phyloP scores from a whole-genome alignment of 78 protist species.

The Dictyostelium purpureum region DNA sequence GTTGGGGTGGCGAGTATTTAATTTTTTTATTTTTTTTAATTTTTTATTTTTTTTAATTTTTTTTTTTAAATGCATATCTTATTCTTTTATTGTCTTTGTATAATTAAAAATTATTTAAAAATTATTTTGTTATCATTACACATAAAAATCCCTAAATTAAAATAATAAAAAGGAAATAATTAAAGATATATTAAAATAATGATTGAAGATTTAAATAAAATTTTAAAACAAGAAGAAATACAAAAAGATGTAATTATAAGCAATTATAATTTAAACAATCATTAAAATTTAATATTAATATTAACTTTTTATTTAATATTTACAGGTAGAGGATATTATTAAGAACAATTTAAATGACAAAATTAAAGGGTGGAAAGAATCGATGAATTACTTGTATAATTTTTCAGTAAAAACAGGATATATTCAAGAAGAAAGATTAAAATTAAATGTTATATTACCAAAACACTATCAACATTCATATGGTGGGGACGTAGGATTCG shows the following conservation, averaged over 20 bases:
- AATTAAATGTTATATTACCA: slow-evolving; percentile 22
- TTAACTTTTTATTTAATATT: not conserved
- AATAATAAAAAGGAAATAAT: no score
- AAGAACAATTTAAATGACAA: not conserved
- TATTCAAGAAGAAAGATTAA: slow-evolving; percentile 37
- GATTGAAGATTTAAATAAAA: not conserved
- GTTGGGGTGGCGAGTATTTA: no score
- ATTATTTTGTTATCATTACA: no score
- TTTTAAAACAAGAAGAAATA: not conserved
- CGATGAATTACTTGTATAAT: slow-evolving; percentile 35
- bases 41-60: no score
- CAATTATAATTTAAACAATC: no score
- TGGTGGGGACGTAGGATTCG: slow-evolving; percentile 10
- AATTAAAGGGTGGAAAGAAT: slow-evolving; percentile 46
- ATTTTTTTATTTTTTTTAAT: no score
- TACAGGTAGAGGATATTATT: not conserved
- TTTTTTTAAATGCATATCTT: no score
- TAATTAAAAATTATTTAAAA: no score
- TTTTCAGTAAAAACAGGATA: slow-evolving; percentile 6
- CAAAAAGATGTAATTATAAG: not conserved
- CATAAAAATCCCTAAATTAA: no score
- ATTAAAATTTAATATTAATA: no score
- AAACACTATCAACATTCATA: not conserved
- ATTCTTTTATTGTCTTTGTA: no score
- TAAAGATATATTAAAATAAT: no score